These are phyloP conservation scores for Psidium guajava DNA, from an alignment of 345 rosid species.

Conservation along the genomic window DNA sequence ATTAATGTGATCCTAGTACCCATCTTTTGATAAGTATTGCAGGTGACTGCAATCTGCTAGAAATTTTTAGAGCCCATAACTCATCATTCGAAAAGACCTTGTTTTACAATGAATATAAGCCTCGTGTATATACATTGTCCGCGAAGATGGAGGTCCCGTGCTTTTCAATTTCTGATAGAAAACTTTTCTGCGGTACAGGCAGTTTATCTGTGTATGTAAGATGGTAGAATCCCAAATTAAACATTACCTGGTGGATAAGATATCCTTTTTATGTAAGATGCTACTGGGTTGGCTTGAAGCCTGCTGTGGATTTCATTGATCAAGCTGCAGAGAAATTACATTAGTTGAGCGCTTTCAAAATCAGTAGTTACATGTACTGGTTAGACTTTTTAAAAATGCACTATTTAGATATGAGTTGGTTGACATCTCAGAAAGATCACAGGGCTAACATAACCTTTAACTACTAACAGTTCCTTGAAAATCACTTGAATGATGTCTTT, in stretches of 20 bases:
- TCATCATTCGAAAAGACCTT: neutral
- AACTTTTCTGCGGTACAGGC: neutral
- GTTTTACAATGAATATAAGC: neutral
- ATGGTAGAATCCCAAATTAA: neutral
- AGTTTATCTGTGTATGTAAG: neutral
- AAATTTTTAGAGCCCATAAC: neutral
- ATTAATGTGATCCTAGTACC: neutral
- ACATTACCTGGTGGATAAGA: neutral
- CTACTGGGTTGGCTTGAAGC: neutral
- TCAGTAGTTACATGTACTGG: neutral
- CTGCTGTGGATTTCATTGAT: neutral
- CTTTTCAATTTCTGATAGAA: neutral
- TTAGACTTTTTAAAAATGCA: neutral
- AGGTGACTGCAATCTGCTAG: neutral
- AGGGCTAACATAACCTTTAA: neutral
- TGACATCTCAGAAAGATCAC: neutral
- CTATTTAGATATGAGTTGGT: neutral
- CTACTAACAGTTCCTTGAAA: neutral
- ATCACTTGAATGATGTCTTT: neutral
- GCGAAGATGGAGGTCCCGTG: neutral
- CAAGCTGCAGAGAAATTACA: neutral
- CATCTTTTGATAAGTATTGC: neutral
- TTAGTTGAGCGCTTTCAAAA: neutral
- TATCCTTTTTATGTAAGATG: neutral
- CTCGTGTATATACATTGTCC: neutral